A percentile compares a stretch with the other conserved stretches of the same genome.
Conservation (phyloP, 768 basidiomycete genomes). For the Omphalotus guepiniiformis region DNA sequence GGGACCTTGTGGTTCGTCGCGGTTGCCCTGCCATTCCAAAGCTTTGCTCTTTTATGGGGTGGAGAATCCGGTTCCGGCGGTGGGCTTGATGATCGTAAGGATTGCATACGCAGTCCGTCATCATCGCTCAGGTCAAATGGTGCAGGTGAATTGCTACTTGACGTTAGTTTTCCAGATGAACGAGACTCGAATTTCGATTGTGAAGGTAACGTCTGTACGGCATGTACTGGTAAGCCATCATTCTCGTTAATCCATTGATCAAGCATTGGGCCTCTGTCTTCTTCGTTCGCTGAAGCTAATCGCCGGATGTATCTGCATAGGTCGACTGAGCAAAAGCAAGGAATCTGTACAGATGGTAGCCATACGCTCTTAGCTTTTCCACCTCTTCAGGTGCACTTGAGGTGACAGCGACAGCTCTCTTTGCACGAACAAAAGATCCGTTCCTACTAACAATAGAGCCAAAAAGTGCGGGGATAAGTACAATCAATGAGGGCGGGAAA, state of each 20-base stretch:
- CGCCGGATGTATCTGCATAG: slow-evolving; percentile 5
- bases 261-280: slow-evolving; percentile 5
- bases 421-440: neutral
- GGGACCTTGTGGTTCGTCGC: neutral
- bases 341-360: neutral
- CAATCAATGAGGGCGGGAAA: neutral
- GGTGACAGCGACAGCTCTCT: neutral
- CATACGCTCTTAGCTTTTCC: slow-evolving; percentile 5
- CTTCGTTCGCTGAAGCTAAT: slow-evolving; percentile 4
- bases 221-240: neutral
- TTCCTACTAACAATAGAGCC: too few relatives aligned
- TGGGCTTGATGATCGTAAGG: neutral
- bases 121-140: neutral
- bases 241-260: slow-evolving; percentile 7
- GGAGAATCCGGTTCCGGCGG: neutral
- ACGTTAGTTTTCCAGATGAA: neutral
- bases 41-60: slow-evolving; percentile 1
- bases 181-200: neutral
- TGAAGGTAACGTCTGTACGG: slow-evolving; percentile 3
- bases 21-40: neutral
- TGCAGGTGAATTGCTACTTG: neutral
- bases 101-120: neutral
- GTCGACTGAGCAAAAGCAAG: neutral
- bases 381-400: neutral
- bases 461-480: neutral